Base-by-base conservation (phyloP, 352 stramenopile species). In the Thalassiosira mediterranea region DNA sequence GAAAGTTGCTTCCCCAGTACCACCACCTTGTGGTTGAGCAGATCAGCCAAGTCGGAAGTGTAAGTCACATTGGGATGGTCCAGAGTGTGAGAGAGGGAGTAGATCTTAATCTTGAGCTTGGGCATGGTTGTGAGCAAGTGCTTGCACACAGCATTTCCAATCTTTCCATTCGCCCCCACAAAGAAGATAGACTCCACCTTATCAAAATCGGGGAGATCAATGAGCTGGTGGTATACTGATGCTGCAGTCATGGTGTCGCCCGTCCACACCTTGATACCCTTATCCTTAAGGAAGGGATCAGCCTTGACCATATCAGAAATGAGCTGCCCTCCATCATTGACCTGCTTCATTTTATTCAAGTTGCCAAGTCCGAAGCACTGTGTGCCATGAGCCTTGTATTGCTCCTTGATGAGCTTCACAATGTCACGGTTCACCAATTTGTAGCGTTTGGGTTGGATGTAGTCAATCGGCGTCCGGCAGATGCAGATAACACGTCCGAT, bases 291-390 rank as follows among this genome's bases (percentile, higher is more conserved):
- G 40, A 84, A 83, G 26, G 72, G 59, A 47, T 91, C 85, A 10
- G 76, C 56, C 52, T 85, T 76, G 3, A 89, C 64, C 72, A 89
- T 81, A 29, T 86, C 76, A 29, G 76, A 81, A 72, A 91, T 87
- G 10, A 88, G 73, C 26, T 81, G 42, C 25, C 85, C 85, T 38
- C 85, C 85, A 74, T 88, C 85, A 72, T 91, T 91, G 1, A 91
- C 54, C 66, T 88, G 79, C 64, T 91, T 88, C 72, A 89, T 91
- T 72, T 91, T 91, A 58, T 91, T 91, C 57, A 90, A 80, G 53
- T 88, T 88, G 52, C 85, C 85, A 11, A 91, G 70, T 23, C 82
- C 76, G 65, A 83, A 84, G 54, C 84, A 79, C 47, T 73, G 34
- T n/a, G 65, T 88, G 64, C 76, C 70, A 61, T 85, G 47, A 48